phyloP scores from a whole-genome alignment of 768 basidiomycete species.

The Tylopilus felleus region DNA sequence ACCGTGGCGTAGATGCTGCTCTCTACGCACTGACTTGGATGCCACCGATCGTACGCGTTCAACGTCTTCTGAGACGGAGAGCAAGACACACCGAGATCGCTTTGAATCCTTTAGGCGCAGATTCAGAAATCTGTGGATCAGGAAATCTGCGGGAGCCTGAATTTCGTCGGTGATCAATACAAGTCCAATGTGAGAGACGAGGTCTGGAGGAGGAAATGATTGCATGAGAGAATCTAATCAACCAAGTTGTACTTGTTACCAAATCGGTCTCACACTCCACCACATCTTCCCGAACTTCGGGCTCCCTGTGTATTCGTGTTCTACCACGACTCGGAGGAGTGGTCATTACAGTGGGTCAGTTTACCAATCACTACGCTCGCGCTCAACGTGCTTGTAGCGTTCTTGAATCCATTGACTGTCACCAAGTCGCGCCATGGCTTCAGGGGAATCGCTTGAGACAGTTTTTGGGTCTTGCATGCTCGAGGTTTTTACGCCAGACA shows the following conservation, averaged over 20 bases:
- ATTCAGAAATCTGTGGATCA: conserved; percentile 55
- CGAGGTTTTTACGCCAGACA: conserved; percentile 62
- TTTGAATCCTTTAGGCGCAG: conserved; percentile 48
- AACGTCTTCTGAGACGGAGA: conserved; percentile 57
- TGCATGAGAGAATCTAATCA: conserved; percentile 35
- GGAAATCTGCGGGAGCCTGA: conserved; percentile 67
- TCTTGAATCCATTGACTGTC: background rate
- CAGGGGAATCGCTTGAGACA: conserved; percentile 52
- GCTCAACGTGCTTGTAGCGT: background rate
- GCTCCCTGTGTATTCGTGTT: too few relatives aligned
- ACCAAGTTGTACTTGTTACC: too few relatives aligned
- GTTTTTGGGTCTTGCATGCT: conserved; percentile 58
- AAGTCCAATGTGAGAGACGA: conserved; percentile 48
- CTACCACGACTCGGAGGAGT: background rate
- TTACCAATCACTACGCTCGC: background rate
- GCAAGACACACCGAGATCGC: conserved; percentile 41
- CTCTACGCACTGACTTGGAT: conserved; percentile 53
- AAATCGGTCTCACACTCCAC: conserved; percentile 18
- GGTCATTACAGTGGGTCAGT: background rate
- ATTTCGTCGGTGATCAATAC: conserved; percentile 71
- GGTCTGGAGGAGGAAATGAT: conserved; percentile 51
- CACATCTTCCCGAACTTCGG: too few relatives aligned
- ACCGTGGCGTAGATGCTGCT: background rate
- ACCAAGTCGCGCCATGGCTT: conserved; percentile 14
- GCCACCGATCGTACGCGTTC: conserved; percentile 62